Evolutionary conservation across 140 eudicot genomes (phyloP).

Genomic region (Stevia rebaudiana): DNA sequence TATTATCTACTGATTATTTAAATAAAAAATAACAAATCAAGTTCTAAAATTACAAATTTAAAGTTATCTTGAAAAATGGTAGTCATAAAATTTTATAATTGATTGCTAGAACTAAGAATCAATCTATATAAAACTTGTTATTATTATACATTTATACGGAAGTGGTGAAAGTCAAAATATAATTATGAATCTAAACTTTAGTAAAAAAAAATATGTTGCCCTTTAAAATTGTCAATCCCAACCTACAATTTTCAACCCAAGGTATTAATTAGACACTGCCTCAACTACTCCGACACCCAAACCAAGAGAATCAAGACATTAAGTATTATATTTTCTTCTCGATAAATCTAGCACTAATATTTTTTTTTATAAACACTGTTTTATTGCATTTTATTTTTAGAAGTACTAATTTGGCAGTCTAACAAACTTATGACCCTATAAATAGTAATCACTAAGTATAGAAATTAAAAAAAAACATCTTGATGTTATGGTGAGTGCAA

Average conservation of each 20-base stretch:
- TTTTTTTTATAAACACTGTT: too few relatives aligned
- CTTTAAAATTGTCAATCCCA: constrained; percentile 13
- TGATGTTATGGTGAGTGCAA: background rate
- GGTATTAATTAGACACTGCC: constrained; percentile 17
- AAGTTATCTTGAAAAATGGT: too few relatives aligned
- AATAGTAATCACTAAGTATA: background rate
- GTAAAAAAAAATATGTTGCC: background rate
- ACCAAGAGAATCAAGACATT: constrained; percentile 11
- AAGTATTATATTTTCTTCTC: background rate
- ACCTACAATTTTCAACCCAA: constrained; percentile 9
- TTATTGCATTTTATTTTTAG: background rate
- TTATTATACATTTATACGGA: too few relatives aligned
- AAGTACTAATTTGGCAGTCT: background rate
- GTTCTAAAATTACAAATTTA: too few relatives aligned
- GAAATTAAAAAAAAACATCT: background rate
- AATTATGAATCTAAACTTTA: background rate
- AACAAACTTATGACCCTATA: background rate
- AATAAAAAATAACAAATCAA: too few relatives aligned
- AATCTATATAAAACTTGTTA: background rate
- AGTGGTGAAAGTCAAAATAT: background rate
- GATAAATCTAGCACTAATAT: too few relatives aligned
- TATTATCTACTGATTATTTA: too few relatives aligned
- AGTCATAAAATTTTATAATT: too few relatives aligned
- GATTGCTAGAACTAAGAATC: too few relatives aligned
- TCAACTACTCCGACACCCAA: constrained; percentile 16